phyloP scores from a whole-genome alignment of 805 yeast genomes.

The Candida peoriensis region DNA sequence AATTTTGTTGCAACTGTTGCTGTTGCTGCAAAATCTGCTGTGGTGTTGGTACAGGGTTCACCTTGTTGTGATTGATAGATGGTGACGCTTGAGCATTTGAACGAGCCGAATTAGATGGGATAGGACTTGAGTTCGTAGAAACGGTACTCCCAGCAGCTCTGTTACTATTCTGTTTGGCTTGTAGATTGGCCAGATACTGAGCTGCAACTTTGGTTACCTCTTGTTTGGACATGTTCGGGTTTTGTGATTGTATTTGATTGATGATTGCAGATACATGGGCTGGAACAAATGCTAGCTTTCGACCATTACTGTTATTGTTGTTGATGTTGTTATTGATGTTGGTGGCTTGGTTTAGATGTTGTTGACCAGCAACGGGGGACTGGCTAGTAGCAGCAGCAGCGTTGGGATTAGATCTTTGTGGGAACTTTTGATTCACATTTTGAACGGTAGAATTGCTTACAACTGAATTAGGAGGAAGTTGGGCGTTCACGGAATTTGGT shows the following conservation, averaged over 20 bases:
- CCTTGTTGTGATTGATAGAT: not conserved
- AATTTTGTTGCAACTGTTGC: too few relatives aligned
- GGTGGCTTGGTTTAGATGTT: not conserved
- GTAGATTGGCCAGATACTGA: conserved; percentile 53
- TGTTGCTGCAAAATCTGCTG: conserved; percentile 36
- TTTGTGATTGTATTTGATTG: conserved; percentile 58
- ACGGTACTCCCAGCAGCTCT: conserved; percentile 18
- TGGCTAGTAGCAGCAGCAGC: conserved; percentile 11
- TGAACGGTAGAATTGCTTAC: not conserved
- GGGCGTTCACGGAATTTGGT: conserved; percentile 12
- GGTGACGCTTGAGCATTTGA: conserved; percentile 2
- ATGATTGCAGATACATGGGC: conserved; percentile 64
- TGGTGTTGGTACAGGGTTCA: conserved; percentile 30
- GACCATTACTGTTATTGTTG: conserved; percentile 7
- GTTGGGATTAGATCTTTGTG: conserved; percentile 19
- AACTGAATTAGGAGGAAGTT: not conserved
- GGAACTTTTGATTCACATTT: not conserved
- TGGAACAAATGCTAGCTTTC: conserved; percentile 37
- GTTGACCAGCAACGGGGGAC: conserved; percentile 12
- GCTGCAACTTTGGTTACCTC: conserved; percentile 66
- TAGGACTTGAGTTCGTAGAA: not conserved
- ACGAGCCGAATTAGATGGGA: conserved; percentile 1
- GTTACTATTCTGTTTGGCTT: conserved; percentile 36
- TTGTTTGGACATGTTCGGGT: conserved; percentile 57
- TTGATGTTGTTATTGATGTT: conserved; percentile 1